phyloP scores from a whole-genome alignment of 1,284 basidiomycete genomes.

The Pholiota adiposa region DNA sequence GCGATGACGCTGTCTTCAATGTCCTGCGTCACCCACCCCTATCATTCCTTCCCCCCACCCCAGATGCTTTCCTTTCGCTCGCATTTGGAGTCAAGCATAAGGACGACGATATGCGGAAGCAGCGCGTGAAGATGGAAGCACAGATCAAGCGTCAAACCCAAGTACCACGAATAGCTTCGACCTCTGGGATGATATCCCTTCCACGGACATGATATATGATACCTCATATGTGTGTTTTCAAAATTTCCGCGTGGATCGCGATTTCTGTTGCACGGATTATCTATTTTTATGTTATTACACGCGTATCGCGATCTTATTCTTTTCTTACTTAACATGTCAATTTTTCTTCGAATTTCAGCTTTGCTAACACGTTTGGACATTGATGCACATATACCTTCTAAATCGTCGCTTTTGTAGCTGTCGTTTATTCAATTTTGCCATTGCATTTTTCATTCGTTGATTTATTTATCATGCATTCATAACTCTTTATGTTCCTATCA shows the following conservation, averaged over 20 bases:
- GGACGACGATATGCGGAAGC: slow-evolving; percentile 82
- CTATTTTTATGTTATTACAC: background rate
- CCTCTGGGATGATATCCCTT: slow-evolving; percentile 18
- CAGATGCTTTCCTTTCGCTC: slow-evolving; percentile 68
- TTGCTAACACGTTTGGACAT: background rate
- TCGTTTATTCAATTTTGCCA: background rate
- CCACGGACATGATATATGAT: slow-evolving; percentile 11
- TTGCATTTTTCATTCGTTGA: background rate
- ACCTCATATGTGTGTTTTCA: background rate
- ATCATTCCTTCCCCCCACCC: slow-evolving; percentile 54
- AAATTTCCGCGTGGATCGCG: background rate
- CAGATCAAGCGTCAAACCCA: slow-evolving; percentile 59
- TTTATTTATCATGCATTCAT: background rate
- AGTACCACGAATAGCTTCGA: slow-evolving; percentile 6
- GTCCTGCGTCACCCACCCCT: slow-evolving; percentile 57
- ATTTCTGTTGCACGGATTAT: background rate
- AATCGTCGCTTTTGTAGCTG: background rate
- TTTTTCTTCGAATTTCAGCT: background rate
- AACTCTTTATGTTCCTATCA: background rate
- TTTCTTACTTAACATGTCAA: background rate
- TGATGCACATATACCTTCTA: background rate
- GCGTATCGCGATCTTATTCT: background rate
- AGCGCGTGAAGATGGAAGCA: slow-evolving; percentile 72
- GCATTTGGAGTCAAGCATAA: slow-evolving; percentile 73
- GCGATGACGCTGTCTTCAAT: slow-evolving; percentile 53